Conservation (phyloP, 768 basidiomycete genomes). For the Pulveroboletus sp. region DNA sequence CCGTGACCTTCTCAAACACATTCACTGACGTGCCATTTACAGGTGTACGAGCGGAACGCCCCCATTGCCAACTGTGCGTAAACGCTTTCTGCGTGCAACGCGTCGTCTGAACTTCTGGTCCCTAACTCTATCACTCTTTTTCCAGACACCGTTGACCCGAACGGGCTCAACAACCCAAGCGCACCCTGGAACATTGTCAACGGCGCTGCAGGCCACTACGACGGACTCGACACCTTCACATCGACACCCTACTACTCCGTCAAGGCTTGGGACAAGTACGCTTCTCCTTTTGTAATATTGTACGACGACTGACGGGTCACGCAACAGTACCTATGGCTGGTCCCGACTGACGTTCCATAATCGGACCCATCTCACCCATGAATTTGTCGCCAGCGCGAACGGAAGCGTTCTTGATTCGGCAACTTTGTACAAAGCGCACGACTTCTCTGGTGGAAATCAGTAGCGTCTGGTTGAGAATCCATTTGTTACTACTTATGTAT, state of each 20-base stretch:
- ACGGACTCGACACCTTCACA: too few relatives aligned
- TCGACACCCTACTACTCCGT: too few relatives aligned
- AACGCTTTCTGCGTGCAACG: too few relatives aligned
- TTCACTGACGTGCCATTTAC: too few relatives aligned
- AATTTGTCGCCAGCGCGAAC: conserved; percentile 30
- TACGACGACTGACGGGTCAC: too few relatives aligned
- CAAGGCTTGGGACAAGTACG: too few relatives aligned
- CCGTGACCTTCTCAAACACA: too few relatives aligned
- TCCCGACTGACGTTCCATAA: conserved; percentile 31
- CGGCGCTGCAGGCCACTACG: conserved; percentile 27
- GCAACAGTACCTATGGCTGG: conserved; percentile 29
- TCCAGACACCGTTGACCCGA: conserved; percentile 18
- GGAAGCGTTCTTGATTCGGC: conserved; percentile 23
- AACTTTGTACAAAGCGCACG: too few relatives aligned
- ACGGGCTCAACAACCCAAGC: conserved; percentile 22
- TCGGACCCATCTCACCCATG: conserved; percentile 28
- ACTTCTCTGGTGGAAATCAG: too few relatives aligned
- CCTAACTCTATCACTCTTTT: neutral
- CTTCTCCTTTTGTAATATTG: too few relatives aligned
- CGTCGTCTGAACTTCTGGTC: neutral
- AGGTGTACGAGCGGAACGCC: conserved; percentile 24
- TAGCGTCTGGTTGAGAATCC: too few relatives aligned
- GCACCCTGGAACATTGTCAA: conserved; percentile 28
- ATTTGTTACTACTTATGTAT: too few relatives aligned
- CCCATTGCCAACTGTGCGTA: conserved; percentile 26